These are phyloP conservation scores for Fusarium zealandicum DNA, from an alignment of 2,329 filamentous ascomycete genomes.

Conservation along the genomic window DNA sequence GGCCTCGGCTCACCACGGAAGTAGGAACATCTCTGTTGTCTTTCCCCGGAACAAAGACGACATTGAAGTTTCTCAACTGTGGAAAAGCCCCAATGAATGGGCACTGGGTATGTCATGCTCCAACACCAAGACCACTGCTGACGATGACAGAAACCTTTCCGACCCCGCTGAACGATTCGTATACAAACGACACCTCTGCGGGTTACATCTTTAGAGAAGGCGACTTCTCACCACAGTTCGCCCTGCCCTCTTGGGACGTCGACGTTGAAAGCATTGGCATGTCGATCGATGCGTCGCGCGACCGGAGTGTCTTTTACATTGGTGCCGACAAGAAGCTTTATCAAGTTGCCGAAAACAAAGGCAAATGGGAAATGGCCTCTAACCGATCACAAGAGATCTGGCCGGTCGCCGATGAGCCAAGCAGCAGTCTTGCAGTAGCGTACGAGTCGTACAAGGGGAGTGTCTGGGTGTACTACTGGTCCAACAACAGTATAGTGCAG, in stretches of 20 bases:
- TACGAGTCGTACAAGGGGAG: not conserved
- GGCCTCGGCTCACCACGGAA: not conserved
- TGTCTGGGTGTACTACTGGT: slow-evolving; percentile 4
- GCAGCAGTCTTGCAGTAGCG: not conserved
- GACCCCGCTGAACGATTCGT: not conserved
- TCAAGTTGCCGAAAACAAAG: not conserved
- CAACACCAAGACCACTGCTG: not conserved
- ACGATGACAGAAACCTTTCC: not conserved
- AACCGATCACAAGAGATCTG: not conserved
- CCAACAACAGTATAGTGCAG: not conserved
- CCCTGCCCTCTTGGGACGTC: not conserved
- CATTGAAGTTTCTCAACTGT: not conserved
- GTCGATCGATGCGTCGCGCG: not conserved
- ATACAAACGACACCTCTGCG: not conserved
- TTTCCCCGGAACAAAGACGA: not conserved
- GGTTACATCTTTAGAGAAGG: not conserved
- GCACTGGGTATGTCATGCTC: not conserved
- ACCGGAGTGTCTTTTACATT: not conserved
- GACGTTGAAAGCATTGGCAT: not conserved
- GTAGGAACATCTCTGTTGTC: not conserved
- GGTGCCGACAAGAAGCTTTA: not conserved
- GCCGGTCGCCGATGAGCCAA: not conserved
- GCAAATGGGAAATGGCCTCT: not conserved
- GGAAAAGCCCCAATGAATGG: not conserved
- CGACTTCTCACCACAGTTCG: not conserved